phyloP scores from a whole-genome alignment of 129 eudicot genomes.

The Flaveria linearis region DNA sequence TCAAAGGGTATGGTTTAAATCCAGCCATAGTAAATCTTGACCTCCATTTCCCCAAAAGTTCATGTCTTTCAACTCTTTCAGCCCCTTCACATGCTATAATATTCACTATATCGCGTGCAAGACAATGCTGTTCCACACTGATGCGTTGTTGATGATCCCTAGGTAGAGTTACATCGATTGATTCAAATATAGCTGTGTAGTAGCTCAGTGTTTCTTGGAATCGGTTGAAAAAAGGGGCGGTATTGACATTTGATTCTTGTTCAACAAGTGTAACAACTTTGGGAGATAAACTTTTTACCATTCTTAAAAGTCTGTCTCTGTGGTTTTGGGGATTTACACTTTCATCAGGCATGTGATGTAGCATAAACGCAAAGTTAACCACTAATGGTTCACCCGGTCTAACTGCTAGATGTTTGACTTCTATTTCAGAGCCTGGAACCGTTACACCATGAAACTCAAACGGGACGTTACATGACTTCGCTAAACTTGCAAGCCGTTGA shows the following conservation, averaged over 20 bases:
- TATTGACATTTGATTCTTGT: conserved; percentile 23
- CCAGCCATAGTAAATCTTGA: conserved; percentile 23
- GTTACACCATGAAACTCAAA: conserved; percentile 24
- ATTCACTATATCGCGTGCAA: conserved; percentile 20
- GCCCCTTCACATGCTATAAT: conserved; percentile 23
- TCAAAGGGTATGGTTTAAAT: conserved; percentile 23
- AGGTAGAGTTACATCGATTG: conserved; percentile 18
- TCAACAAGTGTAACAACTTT: conserved; percentile 24
- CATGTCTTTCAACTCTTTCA: conserved; percentile 24
- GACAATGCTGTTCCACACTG: conserved; percentile 27
- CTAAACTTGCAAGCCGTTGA: conserved; percentile 11
- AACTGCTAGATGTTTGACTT: conserved; percentile 12
- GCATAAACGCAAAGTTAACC: conserved; percentile 24
- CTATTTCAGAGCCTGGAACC: conserved; percentile 20
- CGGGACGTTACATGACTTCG: conserved; percentile 3
- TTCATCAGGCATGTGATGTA: conserved; percentile 25
- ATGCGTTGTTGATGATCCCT: conserved; percentile 26
- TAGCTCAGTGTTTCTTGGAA: conserved; percentile 22
- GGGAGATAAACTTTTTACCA: conserved; percentile 18
- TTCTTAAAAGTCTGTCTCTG: conserved; percentile 15
- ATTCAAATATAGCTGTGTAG: conserved; percentile 20
- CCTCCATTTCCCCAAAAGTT: conserved; percentile 15
- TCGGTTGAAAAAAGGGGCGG: conserved; percentile 2
- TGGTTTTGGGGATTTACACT: conserved; percentile 20
- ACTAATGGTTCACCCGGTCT: conserved; percentile 16